These are phyloP conservation scores for Torrubiella hemipterigena DNA, from an alignment of 2,329 filamentous ascomycete genomes.

Conservation along the genomic window DNA sequence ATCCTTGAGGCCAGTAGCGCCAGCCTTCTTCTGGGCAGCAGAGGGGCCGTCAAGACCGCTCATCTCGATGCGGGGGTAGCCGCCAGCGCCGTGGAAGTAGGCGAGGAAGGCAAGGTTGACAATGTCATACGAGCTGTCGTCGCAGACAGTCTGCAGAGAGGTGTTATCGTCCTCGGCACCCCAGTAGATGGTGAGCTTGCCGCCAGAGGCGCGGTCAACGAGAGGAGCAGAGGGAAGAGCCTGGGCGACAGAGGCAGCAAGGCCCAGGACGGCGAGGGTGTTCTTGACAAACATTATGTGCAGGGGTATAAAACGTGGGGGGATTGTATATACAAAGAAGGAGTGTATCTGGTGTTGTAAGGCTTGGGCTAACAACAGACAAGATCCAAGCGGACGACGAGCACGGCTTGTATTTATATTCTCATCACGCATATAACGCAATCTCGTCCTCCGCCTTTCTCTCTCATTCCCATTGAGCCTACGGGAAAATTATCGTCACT, in stretches of 20 bases:
- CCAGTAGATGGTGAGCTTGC: conserved; percentile 12
- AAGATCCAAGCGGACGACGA: no score
- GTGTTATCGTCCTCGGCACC: conserved; percentile 10
- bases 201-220: conserved; percentile 7
- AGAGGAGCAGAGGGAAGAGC: conserved; percentile 5
- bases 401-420: no score
- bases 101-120: conserved; percentile 12
- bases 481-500: no score
- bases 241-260: conserved; percentile 1
- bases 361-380: no score
- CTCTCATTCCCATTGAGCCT: no score
- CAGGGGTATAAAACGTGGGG: no score
- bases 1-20: conserved; percentile 11
- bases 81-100: conserved; percentile 9
- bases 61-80: conserved; percentile 6
- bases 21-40: conserved; percentile 9
- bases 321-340: no score
- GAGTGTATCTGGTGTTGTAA: no score
- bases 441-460: no score
- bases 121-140: conserved; percentile 10
- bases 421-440: no score
- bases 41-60: conserved; percentile 2
- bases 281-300: conserved; percentile 1
- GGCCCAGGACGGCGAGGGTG: neutral
- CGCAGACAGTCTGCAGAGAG: conserved; percentile 9